Evolutionary conservation across 805 yeast genomes (phyloP).

Genomic region (Candida andamanensis): DNA sequence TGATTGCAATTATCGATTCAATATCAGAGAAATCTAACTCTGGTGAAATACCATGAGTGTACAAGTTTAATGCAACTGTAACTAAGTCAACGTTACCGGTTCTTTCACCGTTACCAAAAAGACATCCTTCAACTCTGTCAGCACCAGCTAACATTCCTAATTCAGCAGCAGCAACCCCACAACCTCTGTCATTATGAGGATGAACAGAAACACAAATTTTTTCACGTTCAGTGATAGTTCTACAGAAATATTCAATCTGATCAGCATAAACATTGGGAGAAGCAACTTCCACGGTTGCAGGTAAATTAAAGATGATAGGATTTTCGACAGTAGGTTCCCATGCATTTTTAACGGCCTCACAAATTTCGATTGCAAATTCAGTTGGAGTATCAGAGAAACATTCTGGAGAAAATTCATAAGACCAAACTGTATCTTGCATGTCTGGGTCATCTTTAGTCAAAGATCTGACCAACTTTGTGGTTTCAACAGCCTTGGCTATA

Average conservation of each 20-base stretch:
- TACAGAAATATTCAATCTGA: slow-evolving; percentile 71
- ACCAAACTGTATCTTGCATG: slow-evolving; percentile 60
- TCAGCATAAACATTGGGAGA: slow-evolving; percentile 75
- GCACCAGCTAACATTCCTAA: slow-evolving; percentile 78
- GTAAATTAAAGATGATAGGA: slow-evolving; percentile 73
- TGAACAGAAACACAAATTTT: slow-evolving; percentile 67
- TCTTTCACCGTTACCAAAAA: slow-evolving; percentile 81
- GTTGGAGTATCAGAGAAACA: slow-evolving; percentile 71
- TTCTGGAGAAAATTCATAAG: slow-evolving; percentile 74
- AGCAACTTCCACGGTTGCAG: slow-evolving; percentile 78
- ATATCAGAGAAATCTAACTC: slow-evolving; percentile 67
- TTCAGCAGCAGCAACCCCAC: slow-evolving; percentile 81
- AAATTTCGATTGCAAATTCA: slow-evolving; percentile 68
- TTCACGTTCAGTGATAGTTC: slow-evolving; percentile 64
- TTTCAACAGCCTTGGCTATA: slow-evolving; percentile 61
- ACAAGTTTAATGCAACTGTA: slow-evolving; percentile 71
- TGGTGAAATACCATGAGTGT: slow-evolving; percentile 73
- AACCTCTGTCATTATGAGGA: slow-evolving; percentile 77
- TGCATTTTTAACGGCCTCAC: slow-evolving; percentile 73
- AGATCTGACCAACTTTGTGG: slow-evolving; percentile 61
- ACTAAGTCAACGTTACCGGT: slow-evolving; percentile 79
- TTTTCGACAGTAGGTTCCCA: slow-evolving; percentile 76
- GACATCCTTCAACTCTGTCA: slow-evolving; percentile 79
- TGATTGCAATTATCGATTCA: slow-evolving; percentile 59
- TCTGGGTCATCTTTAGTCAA: slow-evolving; percentile 72